phyloP scores from a whole-genome alignment of 2,329 filamentous ascomycete species.

The Capronia americana region DNA sequence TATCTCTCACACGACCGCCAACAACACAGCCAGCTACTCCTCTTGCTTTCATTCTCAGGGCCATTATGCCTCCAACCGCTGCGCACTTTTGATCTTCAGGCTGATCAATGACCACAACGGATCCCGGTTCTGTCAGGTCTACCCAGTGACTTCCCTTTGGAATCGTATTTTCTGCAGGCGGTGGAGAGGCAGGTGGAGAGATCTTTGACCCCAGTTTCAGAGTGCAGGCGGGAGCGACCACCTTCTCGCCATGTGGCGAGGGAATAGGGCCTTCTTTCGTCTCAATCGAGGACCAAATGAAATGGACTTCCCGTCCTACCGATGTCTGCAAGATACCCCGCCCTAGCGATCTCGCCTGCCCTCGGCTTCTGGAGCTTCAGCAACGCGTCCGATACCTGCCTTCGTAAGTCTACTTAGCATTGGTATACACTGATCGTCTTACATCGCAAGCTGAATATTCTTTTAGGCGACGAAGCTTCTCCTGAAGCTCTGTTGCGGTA shows the following conservation, averaged over 20 bases:
- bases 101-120: constrained; percentile 71
- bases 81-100: constrained; percentile 71
- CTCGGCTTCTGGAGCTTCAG: constrained; percentile 65
- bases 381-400: constrained; percentile 72
- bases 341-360: constrained; percentile 59
- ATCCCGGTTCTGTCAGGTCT: constrained; percentile 65
- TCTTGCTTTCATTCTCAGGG: constrained; percentile 68
- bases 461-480: constrained; percentile 43
- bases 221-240: constrained; percentile 53
- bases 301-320: constrained; percentile 46
- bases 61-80: constrained; percentile 78
- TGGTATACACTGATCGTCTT: constrained; percentile 18
- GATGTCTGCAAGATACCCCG: constrained; percentile 71
- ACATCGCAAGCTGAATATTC: constrained; percentile 55
- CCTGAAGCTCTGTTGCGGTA: constrained; percentile 40
- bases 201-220: constrained; percentile 60
- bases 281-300: constrained; percentile 13
- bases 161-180: constrained; percentile 55
- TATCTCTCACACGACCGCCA: constrained; percentile 70
- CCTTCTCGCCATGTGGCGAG: constrained; percentile 22
- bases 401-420: constrained; percentile 7
- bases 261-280: constrained; percentile 24
- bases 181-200: constrained; percentile 43
- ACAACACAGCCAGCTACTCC: constrained; percentile 69
- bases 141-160: constrained; percentile 70